Evolutionary conservation across 2,329 filamentous ascomycete species (phyloP).

Genomic region (Botrytis deweyae): DNA sequence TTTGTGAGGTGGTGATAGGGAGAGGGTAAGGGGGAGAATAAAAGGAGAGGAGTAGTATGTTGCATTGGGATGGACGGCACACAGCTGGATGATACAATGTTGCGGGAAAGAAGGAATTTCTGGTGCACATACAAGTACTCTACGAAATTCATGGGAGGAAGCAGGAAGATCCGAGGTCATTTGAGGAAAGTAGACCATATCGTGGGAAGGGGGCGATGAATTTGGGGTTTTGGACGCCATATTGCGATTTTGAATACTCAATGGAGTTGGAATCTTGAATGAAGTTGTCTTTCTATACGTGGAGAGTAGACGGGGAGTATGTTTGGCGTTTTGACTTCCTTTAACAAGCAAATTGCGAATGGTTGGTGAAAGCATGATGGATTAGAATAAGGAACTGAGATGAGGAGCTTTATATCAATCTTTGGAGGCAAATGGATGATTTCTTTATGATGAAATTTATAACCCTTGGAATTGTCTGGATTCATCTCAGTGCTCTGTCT

Average conservation of each 20-base stretch:
- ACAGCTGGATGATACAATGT: not conserved
- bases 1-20: not conserved
- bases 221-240: conserved; percentile 30
- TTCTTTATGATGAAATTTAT: not conserved
- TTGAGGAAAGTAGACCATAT: conserved; percentile 62
- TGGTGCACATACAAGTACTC: conserved; percentile 46
- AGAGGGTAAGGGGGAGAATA: not conserved
- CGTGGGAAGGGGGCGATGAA: conserved; percentile 45
- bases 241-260: conserved; percentile 21
- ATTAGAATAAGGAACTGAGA: not conserved
- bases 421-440: not conserved
- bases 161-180: conserved; percentile 54
- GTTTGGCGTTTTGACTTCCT: not conserved
- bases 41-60: not conserved
- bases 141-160: conserved; percentile 57
- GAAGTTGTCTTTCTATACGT: not conserved
- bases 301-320: conserved; percentile 12
- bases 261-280: not conserved
- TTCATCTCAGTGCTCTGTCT: not conserved
- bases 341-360: not conserved
- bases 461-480: not conserved
- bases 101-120: not conserved
- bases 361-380: not conserved
- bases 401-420: not conserved
- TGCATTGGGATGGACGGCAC: not conserved